A percentile compares a stretch with the other conserved stretches of the same genome.
phyloP scores from a whole-genome alignment of 805 yeast species.

The Cyberlindnera euphorbiae region DNA sequence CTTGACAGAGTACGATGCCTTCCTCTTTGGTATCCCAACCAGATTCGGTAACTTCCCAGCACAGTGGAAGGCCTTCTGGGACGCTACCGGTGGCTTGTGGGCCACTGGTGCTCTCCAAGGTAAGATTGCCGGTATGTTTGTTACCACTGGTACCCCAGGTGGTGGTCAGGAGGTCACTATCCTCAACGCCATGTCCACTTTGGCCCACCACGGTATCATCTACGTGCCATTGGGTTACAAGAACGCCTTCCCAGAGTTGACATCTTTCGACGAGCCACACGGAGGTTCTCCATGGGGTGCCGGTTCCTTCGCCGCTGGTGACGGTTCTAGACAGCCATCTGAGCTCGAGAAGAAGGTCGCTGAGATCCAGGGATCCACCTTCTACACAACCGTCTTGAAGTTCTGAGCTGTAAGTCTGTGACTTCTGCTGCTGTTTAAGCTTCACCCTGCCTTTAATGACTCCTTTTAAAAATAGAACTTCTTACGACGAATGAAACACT shows the following conservation, averaged over 20 bases:
- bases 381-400: slow-evolving; percentile 39
- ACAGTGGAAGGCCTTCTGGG: slow-evolving; percentile 75
- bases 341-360: slow-evolving; percentile 60
- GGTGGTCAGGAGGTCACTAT: slow-evolving; percentile 77
- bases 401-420: slow-evolving; percentile 23
- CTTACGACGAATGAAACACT: neutral
- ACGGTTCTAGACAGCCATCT: slow-evolving; percentile 66
- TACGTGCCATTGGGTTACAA: slow-evolving; percentile 74
- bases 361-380: slow-evolving; percentile 48
- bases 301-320: slow-evolving; percentile 70
- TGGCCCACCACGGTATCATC: slow-evolving; percentile 72
- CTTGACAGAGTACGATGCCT: slow-evolving; percentile 62
- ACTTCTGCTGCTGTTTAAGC: too few species aligned
- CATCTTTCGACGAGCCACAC: slow-evolving; percentile 60
- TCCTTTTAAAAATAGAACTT: neutral
- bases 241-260: slow-evolving; percentile 46
- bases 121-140: slow-evolving; percentile 65
- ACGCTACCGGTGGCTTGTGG: slow-evolving; percentile 73
- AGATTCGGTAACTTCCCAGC: slow-evolving; percentile 73
- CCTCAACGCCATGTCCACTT: slow-evolving; percentile 49
- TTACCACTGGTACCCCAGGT: slow-evolving; percentile 66
- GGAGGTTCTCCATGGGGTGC: slow-evolving; percentile 90
- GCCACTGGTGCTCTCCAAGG: slow-evolving; percentile 62
- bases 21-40: slow-evolving; percentile 76
- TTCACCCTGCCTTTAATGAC: too few species aligned